Conservation (phyloP, 768 basidiomycete genomes). For the Mycena haematopus region DNA sequence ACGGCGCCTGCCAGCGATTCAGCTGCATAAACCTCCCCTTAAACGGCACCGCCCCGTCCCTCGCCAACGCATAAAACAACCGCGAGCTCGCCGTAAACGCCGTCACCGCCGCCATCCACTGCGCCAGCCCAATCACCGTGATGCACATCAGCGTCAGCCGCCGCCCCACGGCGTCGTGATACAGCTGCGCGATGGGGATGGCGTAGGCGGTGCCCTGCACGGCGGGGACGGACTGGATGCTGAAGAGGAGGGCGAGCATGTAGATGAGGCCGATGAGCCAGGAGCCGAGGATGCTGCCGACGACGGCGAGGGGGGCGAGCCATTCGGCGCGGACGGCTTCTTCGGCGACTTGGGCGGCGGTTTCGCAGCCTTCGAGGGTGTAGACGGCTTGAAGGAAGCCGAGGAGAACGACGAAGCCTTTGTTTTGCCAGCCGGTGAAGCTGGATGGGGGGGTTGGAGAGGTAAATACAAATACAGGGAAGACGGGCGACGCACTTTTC, state of each 20-base stretch:
- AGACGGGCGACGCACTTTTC: conserved; percentile 48
- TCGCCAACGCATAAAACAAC: conserved; percentile 60
- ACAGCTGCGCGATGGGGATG: conserved; percentile 67
- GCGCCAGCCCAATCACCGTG: conserved; percentile 53
- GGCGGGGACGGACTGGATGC: conserved; percentile 56
- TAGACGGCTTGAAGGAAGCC: conserved; percentile 67
- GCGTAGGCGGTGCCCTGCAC: conserved; percentile 58
- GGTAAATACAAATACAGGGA: not conserved
- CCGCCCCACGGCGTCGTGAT: conserved; percentile 57
- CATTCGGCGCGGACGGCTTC: conserved; percentile 61
- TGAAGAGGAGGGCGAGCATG: conserved; percentile 65
- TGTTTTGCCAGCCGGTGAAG: conserved; percentile 61
- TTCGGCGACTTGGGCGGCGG: conserved; percentile 68
- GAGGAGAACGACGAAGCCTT: conserved; percentile 62
- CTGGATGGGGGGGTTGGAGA: conserved; percentile 33
- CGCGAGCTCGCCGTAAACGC: conserved; percentile 65
- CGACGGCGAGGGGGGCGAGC: conserved; percentile 63
- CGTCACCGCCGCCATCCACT: conserved; percentile 62
- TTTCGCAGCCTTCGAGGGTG: conserved; percentile 67
- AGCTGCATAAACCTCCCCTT: conserved; percentile 55
- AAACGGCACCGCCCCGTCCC: conserved; percentile 58
- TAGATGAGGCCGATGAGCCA: conserved; percentile 63
- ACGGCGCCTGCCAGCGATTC: conserved; percentile 60
- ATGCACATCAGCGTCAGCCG: conserved; percentile 57
- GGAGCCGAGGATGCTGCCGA: conserved; percentile 61